Evolutionary conservation across 1,139 yeast genomes (phyloP).

Genomic region (Groenewaldozyma auringiensis): DNA sequence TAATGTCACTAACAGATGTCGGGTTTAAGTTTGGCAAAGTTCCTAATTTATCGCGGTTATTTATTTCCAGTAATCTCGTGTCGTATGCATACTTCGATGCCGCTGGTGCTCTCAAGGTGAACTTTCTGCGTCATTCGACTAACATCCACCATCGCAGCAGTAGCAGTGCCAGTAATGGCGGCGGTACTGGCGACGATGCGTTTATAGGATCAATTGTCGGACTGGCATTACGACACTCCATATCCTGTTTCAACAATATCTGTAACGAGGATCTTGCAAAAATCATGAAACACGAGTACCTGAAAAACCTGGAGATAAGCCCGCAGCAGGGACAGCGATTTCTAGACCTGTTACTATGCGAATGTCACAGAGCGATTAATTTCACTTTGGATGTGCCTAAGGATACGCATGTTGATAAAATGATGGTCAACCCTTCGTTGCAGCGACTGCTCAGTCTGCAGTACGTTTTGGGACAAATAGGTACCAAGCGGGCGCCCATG

Average conservation of each 20-base stretch:
- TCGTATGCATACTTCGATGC: conserved; percentile 37
- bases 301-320: conserved; percentile 13
- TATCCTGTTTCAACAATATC: conserved; percentile 56
- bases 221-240: conserved; percentile 57
- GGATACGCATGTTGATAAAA: conserved; percentile 59
- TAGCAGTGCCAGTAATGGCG: conserved; percentile 3
- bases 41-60: background rate
- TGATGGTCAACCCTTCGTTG: conserved; percentile 64
- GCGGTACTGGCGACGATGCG: conserved; percentile 11
- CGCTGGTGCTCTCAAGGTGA: background rate
- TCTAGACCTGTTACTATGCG: conserved; percentile 41
- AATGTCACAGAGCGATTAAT: conserved; percentile 61
- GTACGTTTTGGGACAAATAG: conserved; percentile 52
- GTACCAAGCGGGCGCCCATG: conserved; percentile 38
- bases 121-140: conserved; percentile 5
- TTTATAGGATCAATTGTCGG: conserved; percentile 43
- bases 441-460: conserved; percentile 58
- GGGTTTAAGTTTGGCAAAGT: conserved; percentile 46
- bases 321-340: conserved; percentile 14
- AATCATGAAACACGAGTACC: conserved; percentile 37
- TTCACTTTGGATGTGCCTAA: conserved; percentile 59
- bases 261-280: conserved; percentile 62
- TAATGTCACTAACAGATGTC: conserved; percentile 46
- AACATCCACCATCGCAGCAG: conserved; percentile 16
- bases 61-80: conserved; percentile 34